phyloP scores from a whole-genome alignment of 2,329 filamentous ascomycete species.

The Clonostachys byssicola region DNA sequence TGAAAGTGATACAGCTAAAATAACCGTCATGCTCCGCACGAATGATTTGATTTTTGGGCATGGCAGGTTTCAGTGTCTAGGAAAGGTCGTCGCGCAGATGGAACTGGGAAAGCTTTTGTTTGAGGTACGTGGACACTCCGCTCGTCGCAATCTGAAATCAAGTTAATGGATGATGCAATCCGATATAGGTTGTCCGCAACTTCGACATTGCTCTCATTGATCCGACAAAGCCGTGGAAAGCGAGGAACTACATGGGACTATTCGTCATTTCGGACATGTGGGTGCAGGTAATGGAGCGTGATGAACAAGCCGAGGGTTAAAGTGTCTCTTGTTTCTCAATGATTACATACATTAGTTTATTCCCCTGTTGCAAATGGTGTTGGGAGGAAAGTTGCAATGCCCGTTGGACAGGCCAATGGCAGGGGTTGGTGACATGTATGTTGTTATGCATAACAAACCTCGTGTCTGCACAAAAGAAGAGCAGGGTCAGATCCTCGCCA shows the following conservation, averaged over 20 bases:
- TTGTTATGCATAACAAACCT: too few species aligned
- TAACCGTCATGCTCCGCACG: slow-evolving; percentile 26
- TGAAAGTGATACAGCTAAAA: slow-evolving; percentile 22
- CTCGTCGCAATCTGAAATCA: background rate
- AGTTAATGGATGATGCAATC: background rate
- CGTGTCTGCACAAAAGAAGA: too few species aligned
- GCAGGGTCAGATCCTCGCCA: too few species aligned
- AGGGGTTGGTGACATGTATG: too few species aligned
- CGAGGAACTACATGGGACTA: slow-evolving; percentile 9
- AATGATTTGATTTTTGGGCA: slow-evolving; percentile 37
- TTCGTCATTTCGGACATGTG: slow-evolving; percentile 10
- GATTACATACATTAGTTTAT: too few species aligned
- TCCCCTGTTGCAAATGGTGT: too few species aligned
- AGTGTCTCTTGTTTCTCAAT: too few species aligned
- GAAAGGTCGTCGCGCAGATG: slow-evolving; percentile 33
- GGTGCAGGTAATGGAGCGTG: slow-evolving; percentile 7
- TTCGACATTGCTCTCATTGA: slow-evolving; percentile 9
- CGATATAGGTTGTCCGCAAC: slow-evolving; percentile 5
- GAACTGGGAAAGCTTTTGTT: slow-evolving; percentile 37
- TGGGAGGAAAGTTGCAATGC: too few species aligned
- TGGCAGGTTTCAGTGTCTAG: slow-evolving; percentile 39
- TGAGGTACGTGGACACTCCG: slow-evolving; percentile 24
- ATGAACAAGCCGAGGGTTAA: too few species aligned
- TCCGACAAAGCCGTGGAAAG: slow-evolving; percentile 6
- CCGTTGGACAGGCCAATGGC: too few species aligned